Evolutionary conservation across 2,329 filamentous ascomycete genomes (phyloP), one percentile per base, ranked within the genome.

Genomic region (Dactylonectria macrodidyma): DNA sequence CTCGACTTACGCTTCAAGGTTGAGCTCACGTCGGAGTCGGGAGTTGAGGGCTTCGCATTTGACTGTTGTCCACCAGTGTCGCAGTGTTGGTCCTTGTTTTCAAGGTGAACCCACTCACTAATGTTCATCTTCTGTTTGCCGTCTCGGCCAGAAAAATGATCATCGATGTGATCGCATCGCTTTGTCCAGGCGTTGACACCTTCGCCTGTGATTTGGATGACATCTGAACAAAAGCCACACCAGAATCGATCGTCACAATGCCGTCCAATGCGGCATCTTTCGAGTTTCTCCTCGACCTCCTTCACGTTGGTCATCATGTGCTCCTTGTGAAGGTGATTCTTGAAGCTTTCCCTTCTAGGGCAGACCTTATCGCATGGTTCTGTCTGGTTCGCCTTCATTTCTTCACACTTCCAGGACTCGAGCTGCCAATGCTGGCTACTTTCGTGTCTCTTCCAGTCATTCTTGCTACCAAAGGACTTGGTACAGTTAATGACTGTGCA

Each of bases 371-470:
- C 86, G 74, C 93, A 96, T 3, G 71, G 69, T 2, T 79, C 72
- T 11, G 30, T 22, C 5, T 67, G 62, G 34, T 50, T 26, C 30
- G 70, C 7, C 50, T 67, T 71, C 33, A 16, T 54, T 54, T 86
- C 79, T 34, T 87, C 84, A 77, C 95, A 97, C 34, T 88, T 89
- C 90, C 93, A 97, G 55, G 87, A 86, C 75, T 95, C 91, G 6
- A 88, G 79, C 66, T 92, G 89, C 68, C 88, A 90, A 78, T 97
- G 95, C 75, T 95, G 92, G 16, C 88, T 90, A 71, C 90, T 92
- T 76, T 98, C 95, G 76, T 98, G 95, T 1, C 95, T 90, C 78
- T 97, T 97, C 95, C 90, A 98, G 80, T 98, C 95, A 66, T 94
- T 95, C 78, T 97, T 97, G 79, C 93, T 95, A n/a, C 95, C 95